Conservation (phyloP, 176 grass and related monocot species). For the Phoenix roebelenii region DNA sequence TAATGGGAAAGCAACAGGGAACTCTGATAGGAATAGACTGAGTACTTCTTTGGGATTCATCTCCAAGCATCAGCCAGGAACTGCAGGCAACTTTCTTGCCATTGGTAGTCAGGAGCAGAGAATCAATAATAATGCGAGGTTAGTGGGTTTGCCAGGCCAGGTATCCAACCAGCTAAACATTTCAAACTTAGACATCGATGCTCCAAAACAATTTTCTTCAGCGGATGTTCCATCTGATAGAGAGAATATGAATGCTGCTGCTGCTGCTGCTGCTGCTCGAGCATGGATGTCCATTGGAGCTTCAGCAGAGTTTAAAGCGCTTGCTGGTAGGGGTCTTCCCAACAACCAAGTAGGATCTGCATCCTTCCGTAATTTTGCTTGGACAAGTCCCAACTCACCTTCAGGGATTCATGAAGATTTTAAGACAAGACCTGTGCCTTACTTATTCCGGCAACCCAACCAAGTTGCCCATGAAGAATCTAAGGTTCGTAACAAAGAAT, state of each 20-base stretch:
- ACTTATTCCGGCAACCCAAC: constrained; percentile 51
- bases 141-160: constrained; percentile 27
- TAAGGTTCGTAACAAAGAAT: constrained; percentile 29
- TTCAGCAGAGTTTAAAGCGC: constrained; percentile 44
- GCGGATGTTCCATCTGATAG: constrained; percentile 48
- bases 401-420: constrained; percentile 21
- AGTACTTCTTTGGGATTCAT: constrained; percentile 36
- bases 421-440: constrained; percentile 28
- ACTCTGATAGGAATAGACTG: constrained; percentile 31
- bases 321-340: constrained; percentile 25
- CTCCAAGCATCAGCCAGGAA: constrained; percentile 50
- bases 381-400: constrained; percentile 57
- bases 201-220: constrained; percentile 39
- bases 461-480: constrained; percentile 41
- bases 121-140: constrained; percentile 35
- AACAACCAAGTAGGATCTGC: constrained; percentile 29
- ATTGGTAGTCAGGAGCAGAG: constrained; percentile 37
- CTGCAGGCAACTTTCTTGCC: constrained; percentile 25
- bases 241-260: constrained; percentile 41
- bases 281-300: constrained; percentile 87
- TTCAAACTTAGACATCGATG: constrained; percentile 34
- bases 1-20: constrained; percentile 40
- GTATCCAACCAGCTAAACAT: constrained; percentile 31
- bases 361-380: constrained; percentile 23
- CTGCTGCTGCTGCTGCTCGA: constrained; percentile 33